Evolutionary conservation across 768 basidiomycete genomes (phyloP).

Genomic region (Russula brevipes): DNA sequence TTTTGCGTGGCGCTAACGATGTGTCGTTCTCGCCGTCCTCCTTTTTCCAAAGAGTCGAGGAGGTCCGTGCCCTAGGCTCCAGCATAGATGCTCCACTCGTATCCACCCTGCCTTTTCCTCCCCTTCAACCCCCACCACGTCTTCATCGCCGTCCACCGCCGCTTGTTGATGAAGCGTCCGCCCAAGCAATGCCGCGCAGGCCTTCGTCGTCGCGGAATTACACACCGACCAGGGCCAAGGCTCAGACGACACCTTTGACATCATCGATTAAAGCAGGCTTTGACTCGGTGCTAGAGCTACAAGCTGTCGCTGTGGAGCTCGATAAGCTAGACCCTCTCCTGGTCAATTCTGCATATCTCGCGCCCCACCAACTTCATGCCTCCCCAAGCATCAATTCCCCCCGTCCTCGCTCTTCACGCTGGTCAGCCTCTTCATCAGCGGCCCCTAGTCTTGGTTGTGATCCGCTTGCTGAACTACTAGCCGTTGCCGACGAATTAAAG

Average conservation of each 20-base stretch:
- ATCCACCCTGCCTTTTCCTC: not conserved
- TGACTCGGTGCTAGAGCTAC: constrained; percentile 10
- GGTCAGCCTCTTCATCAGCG: not conserved
- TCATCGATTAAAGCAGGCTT: not conserved
- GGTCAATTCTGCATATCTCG: not conserved
- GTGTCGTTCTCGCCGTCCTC: constrained; percentile 21
- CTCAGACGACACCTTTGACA: not conserved
- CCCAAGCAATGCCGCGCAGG: not conserved
- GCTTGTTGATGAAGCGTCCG: not conserved
- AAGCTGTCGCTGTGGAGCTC: not conserved
- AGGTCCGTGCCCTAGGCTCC: constrained; percentile 1
- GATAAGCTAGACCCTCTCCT: not conserved
- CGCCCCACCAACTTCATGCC: constrained; percentile 1
- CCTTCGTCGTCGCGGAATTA: not conserved
- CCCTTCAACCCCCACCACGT: not conserved
- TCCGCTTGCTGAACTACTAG: constrained; percentile 19
- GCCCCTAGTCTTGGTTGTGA: not conserved
- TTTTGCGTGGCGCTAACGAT: constrained; percentile 5
- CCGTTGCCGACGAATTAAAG: constrained; percentile 21
- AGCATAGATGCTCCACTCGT: not conserved
- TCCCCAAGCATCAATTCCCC: constrained; percentile 17
- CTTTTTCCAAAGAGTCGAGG: constrained; percentile 19
- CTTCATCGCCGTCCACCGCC: constrained; percentile 10
- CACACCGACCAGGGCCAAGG: not conserved
- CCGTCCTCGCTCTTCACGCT: not conserved